Base-by-base conservation (phyloP, 768 basidiomycete species). In the Punctularia strigosozonata region DNA sequence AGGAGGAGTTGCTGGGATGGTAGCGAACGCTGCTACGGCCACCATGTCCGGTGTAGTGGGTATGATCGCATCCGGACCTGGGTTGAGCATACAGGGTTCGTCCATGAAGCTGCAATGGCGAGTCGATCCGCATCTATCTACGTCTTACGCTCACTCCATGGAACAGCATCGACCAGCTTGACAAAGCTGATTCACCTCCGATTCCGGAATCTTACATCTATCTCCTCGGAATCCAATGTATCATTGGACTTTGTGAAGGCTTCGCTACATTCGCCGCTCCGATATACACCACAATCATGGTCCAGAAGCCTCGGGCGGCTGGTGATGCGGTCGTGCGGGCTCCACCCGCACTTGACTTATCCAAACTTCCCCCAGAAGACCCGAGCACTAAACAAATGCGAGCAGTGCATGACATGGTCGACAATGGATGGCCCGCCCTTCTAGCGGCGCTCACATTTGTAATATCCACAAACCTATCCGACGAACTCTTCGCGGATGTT, bases 201-300 rank as follows among this genome's bases (percentile, higher is more conserved):
- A 91, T 97, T 38, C 94, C 95, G 0, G 95, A 99, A 42, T 71
- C 84, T 3, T 97, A 99, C 54, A 73, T 94, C 45, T 94, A 92
- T 53, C 80, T 99, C 6, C 73, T 99, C 2, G 87, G 79, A 1
- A 72, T 95, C 0, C 91, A 97, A 50, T 91, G 84, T 50, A 68
- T 97, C 6, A 71, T 83, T 21, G 79, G 86, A 0, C 62, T 99
- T 2, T 88, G 83, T 43, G 88, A 91, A 48, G 91, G 90, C 1
- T 79, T 92, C 38, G 77, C 81, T 0, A 64, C 74, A 0, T 83
- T 76, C 54, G 73, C 77, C 0, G 76, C 77, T 0, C 81, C 83
- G 0, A 59, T 91, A n/a, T 90, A 86, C 58, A 81, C 66, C 31
- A 59, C 73, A 1, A 64, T 86, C 40, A 70, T 81, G 43, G 64